These are phyloP conservation scores for Tubosaeta sp. DNA, from an alignment of 768 basidiomycete species.

Conservation along the genomic window DNA sequence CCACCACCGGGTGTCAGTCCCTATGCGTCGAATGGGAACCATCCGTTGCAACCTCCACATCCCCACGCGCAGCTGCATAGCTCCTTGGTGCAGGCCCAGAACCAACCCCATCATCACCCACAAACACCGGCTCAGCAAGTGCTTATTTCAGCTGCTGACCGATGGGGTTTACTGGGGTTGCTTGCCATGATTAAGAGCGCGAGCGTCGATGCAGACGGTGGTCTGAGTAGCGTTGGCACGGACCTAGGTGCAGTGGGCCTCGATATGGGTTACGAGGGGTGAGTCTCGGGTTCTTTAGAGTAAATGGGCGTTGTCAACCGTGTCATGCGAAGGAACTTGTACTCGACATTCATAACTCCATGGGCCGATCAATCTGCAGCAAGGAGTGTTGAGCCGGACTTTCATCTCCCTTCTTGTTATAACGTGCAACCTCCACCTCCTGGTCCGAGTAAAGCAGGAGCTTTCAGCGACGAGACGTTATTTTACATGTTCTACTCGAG, in stretches of 20 bases:
- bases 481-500: constrained; percentile 98
- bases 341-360: constrained; percentile 92
- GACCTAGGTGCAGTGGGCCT: constrained; percentile 91
- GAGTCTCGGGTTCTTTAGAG: constrained; percentile 35
- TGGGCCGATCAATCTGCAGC: constrained; percentile 91
- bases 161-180: constrained; percentile 88
- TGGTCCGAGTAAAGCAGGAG: constrained; percentile 71
- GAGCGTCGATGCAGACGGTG: constrained; percentile 69
- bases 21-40: constrained; percentile 34
- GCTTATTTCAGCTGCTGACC: constrained; percentile 86
- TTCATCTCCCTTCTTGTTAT: constrained; percentile 87
- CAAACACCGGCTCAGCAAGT: constrained; percentile 94
- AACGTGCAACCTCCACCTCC: constrained; percentile 87
- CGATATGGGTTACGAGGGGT: constrained; percentile 84
- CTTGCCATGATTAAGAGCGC: constrained; percentile 84
- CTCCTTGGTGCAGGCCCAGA: constrained; percentile 28
- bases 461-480: constrained; percentile 93
- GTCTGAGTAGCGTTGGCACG: constrained; percentile 79
- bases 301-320: constrained; percentile 17
- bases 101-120: constrained; percentile 49
- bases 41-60: constrained; percentile 29
- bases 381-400: constrained; percentile 87
- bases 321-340: constrained; percentile 55
- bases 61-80: constrained; percentile 34
- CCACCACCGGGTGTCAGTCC: constrained; percentile 37